Evolutionary conservation across 306 rosid genomes (phyloP).

Genomic region (Lathyrus sativus): DNA sequence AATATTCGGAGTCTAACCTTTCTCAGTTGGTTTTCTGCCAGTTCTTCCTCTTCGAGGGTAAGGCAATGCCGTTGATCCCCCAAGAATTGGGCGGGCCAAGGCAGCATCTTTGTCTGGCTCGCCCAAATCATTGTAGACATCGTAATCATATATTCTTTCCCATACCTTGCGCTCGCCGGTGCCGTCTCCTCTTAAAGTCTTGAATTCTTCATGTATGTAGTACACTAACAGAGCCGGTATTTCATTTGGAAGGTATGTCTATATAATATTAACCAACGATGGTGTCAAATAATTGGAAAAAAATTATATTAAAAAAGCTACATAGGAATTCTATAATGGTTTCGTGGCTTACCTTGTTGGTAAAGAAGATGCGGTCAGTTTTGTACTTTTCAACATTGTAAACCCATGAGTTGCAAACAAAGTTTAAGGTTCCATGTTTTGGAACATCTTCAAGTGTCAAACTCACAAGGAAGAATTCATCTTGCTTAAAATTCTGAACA

Average conservation of each 20-base stretch:
- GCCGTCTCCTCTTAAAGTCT: slow-evolving; percentile 66
- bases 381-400: slow-evolving; percentile 43
- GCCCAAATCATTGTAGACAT: slow-evolving; percentile 72
- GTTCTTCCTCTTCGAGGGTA: background rate
- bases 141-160: slow-evolving; percentile 79
- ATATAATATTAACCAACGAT: background rate
- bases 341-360: slow-evolving; percentile 45
- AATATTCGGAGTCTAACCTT: slow-evolving; percentile 44
- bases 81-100: slow-evolving; percentile 63
- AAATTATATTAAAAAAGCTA: background rate
- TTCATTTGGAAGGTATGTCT: slow-evolving; percentile 72
- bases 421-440: slow-evolving; percentile 40
- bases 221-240: slow-evolving; percentile 54
- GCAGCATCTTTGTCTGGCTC: slow-evolving; percentile 46
- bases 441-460: slow-evolving; percentile 60
- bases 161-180: slow-evolving; percentile 62
- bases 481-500: slow-evolving; percentile 49
- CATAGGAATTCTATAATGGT: background rate
- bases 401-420: slow-evolving; percentile 74
- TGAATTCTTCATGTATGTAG: slow-evolving; percentile 59
- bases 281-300: background rate
- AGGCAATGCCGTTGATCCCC: slow-evolving; percentile 46
- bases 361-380: slow-evolving; percentile 59
- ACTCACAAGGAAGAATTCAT: slow-evolving; percentile 58
- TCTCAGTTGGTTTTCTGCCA: slow-evolving; percentile 39